These are phyloP conservation scores for Coemansia sp. DNA, from an alignment of 192 early-diverging fungal genomes.

Conservation along the genomic window DNA sequence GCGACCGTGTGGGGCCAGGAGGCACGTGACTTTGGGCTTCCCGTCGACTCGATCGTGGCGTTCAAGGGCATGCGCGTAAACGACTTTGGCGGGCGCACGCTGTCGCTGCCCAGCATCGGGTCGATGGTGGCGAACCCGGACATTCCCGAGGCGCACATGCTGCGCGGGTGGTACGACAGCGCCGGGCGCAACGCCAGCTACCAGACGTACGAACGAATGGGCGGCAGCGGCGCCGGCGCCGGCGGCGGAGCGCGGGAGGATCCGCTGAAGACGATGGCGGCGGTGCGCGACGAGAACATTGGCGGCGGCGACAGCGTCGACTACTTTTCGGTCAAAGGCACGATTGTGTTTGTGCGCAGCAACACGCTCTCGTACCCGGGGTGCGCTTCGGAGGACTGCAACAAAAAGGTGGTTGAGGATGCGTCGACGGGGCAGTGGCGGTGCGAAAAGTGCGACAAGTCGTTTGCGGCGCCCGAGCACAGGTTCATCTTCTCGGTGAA, in stretches of 20 bases:
- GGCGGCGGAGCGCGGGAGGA: slow-evolving; percentile 22
- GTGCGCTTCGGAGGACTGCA: slow-evolving; percentile 76
- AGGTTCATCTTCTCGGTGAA: slow-evolving; percentile 77
- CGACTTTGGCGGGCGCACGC: slow-evolving; percentile 79
- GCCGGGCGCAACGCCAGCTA: slow-evolving; percentile 26
- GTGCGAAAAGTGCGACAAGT: slow-evolving; percentile 86
- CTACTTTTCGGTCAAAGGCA: slow-evolving; percentile 70
- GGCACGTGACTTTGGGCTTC: slow-evolving; percentile 64
- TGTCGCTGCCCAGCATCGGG: slow-evolving; percentile 53
- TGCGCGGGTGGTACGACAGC: slow-evolving; percentile 68
- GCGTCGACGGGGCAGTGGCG: slow-evolving; percentile 63
- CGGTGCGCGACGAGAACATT: slow-evolving; percentile 67
- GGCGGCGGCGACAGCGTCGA: slow-evolving; percentile 69
- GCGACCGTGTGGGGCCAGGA: slow-evolving; percentile 86
- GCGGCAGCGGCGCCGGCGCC: slow-evolving; percentile 15
- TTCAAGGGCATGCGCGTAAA: slow-evolving; percentile 82
- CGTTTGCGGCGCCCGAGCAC: slow-evolving; percentile 70
- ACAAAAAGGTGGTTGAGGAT: slow-evolving; percentile 84
- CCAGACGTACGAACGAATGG: slow-evolving; percentile 39
- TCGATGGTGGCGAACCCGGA: slow-evolving; percentile 69
- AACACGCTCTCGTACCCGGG: slow-evolving; percentile 78
- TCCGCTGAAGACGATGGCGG: slow-evolving; percentile 61
- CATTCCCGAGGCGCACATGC: slow-evolving; percentile 65
- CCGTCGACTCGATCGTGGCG: slow-evolving; percentile 64
- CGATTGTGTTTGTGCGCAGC: slow-evolving; percentile 71